Evolutionary conservation across 1,139 yeast genomes (phyloP).

Genomic region (Arxiozyma slooffiae): DNA sequence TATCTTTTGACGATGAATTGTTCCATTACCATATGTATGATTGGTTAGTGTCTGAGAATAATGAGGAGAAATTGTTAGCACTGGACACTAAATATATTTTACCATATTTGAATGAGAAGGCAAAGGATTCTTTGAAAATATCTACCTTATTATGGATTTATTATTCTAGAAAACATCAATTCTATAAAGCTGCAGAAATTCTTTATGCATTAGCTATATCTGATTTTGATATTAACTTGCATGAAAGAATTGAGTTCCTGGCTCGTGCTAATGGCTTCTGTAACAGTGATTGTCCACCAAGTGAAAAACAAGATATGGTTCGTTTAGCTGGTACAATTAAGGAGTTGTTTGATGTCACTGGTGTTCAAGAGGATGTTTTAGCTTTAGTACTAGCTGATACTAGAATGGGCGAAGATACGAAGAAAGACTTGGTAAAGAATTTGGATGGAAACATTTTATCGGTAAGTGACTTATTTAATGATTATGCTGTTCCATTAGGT

Average conservation of each 20-base stretch:
- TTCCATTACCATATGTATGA: constrained; percentile 89
- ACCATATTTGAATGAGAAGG: constrained; percentile 65
- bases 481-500: constrained; percentile 78
- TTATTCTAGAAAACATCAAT: constrained; percentile 72
- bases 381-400: constrained; percentile 49
- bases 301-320: constrained; percentile 64
- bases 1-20: constrained; percentile 62
- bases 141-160: constrained; percentile 84
- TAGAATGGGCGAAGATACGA: constrained; percentile 37
- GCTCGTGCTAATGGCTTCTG: constrained; percentile 93
- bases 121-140: constrained; percentile 56
- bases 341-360: constrained; percentile 80
- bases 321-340: constrained; percentile 60
- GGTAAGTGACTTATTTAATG: constrained; percentile 73
- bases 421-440: constrained; percentile 40
- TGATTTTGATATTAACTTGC: constrained; percentile 57
- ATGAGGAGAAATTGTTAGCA: constrained; percentile 66
- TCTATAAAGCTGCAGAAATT: constrained; percentile 74
- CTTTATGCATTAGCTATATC: constrained; percentile 66
- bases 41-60: constrained; percentile 78
- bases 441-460: constrained; percentile 59
- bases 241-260: constrained; percentile 74
- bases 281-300: constrained; percentile 74
- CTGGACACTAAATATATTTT: constrained; percentile 74
- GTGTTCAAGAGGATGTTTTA: constrained; percentile 75